Evolutionary conservation across 495 filamentous ascomycete genomes (phyloP).

Genomic region (Neurospora hispaniola): DNA sequence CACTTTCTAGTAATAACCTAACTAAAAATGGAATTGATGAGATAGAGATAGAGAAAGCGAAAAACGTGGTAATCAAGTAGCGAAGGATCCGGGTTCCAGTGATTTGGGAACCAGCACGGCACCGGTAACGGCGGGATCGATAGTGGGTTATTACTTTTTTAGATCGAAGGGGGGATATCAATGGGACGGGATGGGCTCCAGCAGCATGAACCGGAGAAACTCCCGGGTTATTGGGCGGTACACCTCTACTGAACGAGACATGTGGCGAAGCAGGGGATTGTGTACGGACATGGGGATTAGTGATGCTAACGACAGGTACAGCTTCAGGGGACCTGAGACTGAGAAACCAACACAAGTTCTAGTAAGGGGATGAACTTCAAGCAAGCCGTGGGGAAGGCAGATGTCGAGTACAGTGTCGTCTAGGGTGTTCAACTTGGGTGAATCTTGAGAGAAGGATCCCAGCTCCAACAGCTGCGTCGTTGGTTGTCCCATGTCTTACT

Average conservation of each 20-base stretch:
- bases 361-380: not conserved
- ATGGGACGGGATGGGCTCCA: not conserved
- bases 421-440: not conserved
- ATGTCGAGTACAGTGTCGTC: not conserved
- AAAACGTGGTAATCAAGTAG: not conserved
- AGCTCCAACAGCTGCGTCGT: not conserved
- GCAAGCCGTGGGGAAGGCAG: not conserved
- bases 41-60: not conserved
- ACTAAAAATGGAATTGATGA: not conserved
- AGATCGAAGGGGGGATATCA: not conserved
- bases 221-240: not conserved
- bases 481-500: not conserved
- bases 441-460: not conserved
- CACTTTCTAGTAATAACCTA: not conserved
- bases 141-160: not conserved
- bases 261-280: not conserved
- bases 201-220: not conserved
- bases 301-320: not conserved
- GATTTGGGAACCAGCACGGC: not conserved
- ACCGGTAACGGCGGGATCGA: not conserved
- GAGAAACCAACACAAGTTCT: not conserved
- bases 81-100: not conserved
- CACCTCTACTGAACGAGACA: not conserved
- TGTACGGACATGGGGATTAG: not conserved
- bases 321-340: not conserved